Evolutionary conservation across 352 stramenopile genomes (phyloP).

Genomic region (Pythium insidiosum): DNA sequence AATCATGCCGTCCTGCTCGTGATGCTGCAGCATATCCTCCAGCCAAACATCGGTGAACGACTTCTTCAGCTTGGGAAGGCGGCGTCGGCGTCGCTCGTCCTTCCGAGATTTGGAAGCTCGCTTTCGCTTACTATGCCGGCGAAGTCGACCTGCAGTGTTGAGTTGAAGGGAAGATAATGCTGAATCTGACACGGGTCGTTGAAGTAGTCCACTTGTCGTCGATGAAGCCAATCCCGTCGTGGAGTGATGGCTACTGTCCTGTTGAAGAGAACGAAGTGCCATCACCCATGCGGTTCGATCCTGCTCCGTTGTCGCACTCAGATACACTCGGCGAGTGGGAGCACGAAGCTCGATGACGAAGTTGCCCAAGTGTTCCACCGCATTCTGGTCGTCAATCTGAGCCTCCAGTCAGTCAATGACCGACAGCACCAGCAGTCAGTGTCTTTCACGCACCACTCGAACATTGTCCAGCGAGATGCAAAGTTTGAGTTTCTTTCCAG

Average conservation of each 20-base stretch:
- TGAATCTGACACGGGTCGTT: slow-evolving; percentile 34
- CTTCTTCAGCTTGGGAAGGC: slow-evolving; percentile 59
- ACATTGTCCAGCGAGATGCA: slow-evolving; percentile 11
- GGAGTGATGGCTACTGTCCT: slow-evolving; percentile 14
- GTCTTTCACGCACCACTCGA: too few relatives aligned
- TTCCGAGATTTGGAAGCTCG: slow-evolving; percentile 52
- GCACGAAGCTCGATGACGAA: slow-evolving; percentile 71
- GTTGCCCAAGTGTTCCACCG: slow-evolving; percentile 61
- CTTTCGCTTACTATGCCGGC: slow-evolving; percentile 21
- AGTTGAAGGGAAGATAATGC: neutral
- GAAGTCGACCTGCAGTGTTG: neutral
- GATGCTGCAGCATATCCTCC: slow-evolving; percentile 43
- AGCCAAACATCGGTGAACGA: slow-evolving; percentile 74
- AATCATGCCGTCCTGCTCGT: slow-evolving; percentile 7
- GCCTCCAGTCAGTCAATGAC: neutral
- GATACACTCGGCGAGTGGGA: slow-evolving; percentile 33
- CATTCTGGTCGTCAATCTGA: slow-evolving; percentile 81
- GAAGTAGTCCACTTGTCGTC: slow-evolving; percentile 14
- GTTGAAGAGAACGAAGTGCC: slow-evolving; percentile 37
- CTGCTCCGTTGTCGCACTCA: slow-evolving; percentile 73
- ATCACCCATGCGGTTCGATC: slow-evolving; percentile 59
- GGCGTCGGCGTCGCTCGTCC: slow-evolving; percentile 47
- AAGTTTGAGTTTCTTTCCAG: slow-evolving; percentile 60
- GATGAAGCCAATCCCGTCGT: slow-evolving; percentile 6
- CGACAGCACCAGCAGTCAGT: neutral